phyloP scores from a whole-genome alignment of 2,329 filamentous ascomycete species.

The Diaporthe destruens region DNA sequence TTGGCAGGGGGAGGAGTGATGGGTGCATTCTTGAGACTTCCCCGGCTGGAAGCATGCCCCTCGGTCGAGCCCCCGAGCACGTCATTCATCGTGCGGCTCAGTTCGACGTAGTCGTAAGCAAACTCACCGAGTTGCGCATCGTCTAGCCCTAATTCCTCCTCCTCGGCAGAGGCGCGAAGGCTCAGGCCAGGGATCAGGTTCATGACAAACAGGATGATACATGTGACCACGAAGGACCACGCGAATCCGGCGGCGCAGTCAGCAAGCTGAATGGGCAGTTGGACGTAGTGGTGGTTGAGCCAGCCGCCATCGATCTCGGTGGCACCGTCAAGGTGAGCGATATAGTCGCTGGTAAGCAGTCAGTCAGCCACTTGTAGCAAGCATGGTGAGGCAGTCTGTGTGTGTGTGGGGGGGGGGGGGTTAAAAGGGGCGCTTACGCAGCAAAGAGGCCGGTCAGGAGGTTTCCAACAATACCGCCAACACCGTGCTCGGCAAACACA shows the following conservation, averaged over 20 bases:
- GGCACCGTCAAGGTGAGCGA: slow-evolving; percentile 79
- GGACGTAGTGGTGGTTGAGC: slow-evolving; percentile 78
- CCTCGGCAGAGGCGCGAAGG: slow-evolving; percentile 74
- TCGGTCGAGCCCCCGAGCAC: slow-evolving; percentile 38
- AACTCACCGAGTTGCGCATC: slow-evolving; percentile 86
- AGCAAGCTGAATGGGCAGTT: slow-evolving; percentile 78
- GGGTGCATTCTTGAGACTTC: slow-evolving; percentile 43
- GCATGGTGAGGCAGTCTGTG: background rate
- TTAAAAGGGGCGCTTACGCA: slow-evolving; percentile 62
- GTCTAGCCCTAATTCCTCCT: slow-evolving; percentile 78
- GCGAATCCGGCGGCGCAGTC: slow-evolving; percentile 74
- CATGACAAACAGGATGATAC: slow-evolving; percentile 77
- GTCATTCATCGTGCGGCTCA: slow-evolving; percentile 71
- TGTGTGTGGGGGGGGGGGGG: too few relatives aligned
- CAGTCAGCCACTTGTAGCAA: slow-evolving; percentile 40
- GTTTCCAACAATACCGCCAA: slow-evolving; percentile 86
- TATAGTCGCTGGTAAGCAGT: slow-evolving; percentile 68
- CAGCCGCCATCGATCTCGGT: slow-evolving; percentile 72
- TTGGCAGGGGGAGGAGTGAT: slow-evolving; percentile 13
- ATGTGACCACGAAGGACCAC: slow-evolving; percentile 77
- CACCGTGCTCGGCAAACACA: slow-evolving; percentile 89
- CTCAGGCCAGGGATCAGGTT: slow-evolving; percentile 79
- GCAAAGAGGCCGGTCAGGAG: slow-evolving; percentile 83
- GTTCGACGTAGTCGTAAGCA: slow-evolving; percentile 85
- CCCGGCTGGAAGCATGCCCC: slow-evolving; percentile 40